Evolutionary conservation across 2,329 filamentous ascomycete genomes (phyloP).

Genomic region (Cladophialophora bantiana): DNA sequence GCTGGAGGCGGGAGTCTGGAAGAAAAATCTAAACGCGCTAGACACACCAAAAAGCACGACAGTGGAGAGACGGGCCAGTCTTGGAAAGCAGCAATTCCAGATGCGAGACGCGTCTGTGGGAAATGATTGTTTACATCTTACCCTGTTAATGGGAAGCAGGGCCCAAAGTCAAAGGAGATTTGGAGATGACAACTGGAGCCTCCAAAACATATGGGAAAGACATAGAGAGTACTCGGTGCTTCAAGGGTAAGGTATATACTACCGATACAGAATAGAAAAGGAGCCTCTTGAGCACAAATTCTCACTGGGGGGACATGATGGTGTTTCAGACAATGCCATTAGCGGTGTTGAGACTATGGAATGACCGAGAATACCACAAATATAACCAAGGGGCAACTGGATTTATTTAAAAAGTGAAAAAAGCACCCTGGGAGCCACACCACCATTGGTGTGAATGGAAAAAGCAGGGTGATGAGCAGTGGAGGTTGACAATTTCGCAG

Average conservation of each 20-base stretch:
- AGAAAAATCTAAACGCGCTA: conserved; percentile 16
- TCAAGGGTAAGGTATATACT: neutral
- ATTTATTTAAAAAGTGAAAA: neutral
- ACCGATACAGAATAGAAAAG: neutral
- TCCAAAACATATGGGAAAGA: neutral
- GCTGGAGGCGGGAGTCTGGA: conserved; percentile 10
- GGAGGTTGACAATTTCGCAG: conserved; percentile 13
- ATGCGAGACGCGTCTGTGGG: conserved; percentile 24
- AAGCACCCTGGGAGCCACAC: neutral
- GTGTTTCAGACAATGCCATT: neutral
- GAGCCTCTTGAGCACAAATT: neutral
- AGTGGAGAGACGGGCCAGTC: conserved; percentile 9
- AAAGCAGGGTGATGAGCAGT: neutral
- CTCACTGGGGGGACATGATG: neutral
- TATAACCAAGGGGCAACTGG: neutral
- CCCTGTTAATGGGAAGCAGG: conserved; percentile 10
- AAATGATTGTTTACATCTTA: conserved; percentile 30
- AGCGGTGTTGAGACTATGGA: neutral
- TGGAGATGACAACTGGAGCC: conserved; percentile 3
- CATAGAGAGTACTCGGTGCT: no score
- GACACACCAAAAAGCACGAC: neutral
- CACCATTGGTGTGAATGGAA: conserved; percentile 8
- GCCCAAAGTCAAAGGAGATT: conserved; percentile 22
- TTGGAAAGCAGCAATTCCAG: conserved; percentile 4
- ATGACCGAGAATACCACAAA: neutral